Base-by-base conservation (phyloP, 805 yeast genomes). In the Kazachstania martiniae region DNA sequence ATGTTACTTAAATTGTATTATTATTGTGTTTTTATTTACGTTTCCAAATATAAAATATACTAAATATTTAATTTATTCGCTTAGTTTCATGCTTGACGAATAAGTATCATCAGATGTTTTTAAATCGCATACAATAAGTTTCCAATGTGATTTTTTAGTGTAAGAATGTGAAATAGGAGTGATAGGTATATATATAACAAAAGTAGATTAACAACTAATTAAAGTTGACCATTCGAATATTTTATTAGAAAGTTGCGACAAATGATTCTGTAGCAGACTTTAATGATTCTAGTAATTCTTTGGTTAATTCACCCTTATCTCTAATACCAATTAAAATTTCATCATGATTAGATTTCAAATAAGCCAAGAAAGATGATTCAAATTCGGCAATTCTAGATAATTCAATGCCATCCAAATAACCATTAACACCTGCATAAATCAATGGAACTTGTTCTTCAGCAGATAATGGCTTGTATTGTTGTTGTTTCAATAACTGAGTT, bases 381-480 rank as follows among this genome's bases (percentile, higher is more conserved):
- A 83, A 91, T 63, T 81, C 83, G 63, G 70, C 85, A 58, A 91
- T 76, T 68, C 84, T 81, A 62, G 78, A 76, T 51, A 89, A 68
- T 51, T 91, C 82, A 55, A 91, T 61, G 52, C 67, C 59, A 66
- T 91, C 99, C 62, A 91, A 79, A 87, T 61, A 86, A 77, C 99
- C 99, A 79, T 89, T 87, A 61, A 93, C 98, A 89, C 99, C 99
- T 48, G 97, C 98, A 77, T 66, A 91, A 63, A 91, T 86, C 63
- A 86, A 72, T 63, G 98, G 98, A 46, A 93, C 98, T 74, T 86
- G 95, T 72, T 89, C 95, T 72, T 91, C 96, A 59, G 97, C 94
- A 63, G 95, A 80, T 62, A 89, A 71, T 65, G 99, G 99, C 57
- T 80, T 58, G 77, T 77, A 85, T 77, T 91, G 99, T 68, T 77